phyloP scores from a whole-genome alignment of 2,329 filamentous ascomycete species.

The Xylaria sp. region DNA sequence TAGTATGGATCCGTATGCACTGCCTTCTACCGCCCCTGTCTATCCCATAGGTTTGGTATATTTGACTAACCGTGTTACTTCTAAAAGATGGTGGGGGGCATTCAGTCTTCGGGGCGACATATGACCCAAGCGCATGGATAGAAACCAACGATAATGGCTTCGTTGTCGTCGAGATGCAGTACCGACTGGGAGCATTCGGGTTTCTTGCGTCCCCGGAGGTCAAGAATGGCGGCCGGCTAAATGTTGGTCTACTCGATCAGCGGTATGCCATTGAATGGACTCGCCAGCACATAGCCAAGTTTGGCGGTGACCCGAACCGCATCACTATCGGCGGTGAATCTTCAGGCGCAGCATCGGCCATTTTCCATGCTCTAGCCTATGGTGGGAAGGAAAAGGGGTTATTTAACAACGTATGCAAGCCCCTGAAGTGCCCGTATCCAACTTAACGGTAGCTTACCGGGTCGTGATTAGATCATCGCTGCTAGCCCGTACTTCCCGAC shows the following conservation, averaged over 20 bases:
- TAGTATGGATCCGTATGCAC: slow-evolving; percentile 47
- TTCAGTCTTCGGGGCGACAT: slow-evolving; percentile 36
- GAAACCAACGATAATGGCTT: slow-evolving; percentile 53
- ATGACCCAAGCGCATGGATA: slow-evolving; percentile 48
- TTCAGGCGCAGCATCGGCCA: slow-evolving; percentile 36
- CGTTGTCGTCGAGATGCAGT: slow-evolving; percentile 55
- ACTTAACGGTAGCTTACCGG: slow-evolving; percentile 5
- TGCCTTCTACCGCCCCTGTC: slow-evolving; percentile 24
- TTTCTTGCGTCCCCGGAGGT: slow-evolving; percentile 48
- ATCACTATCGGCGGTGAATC: slow-evolving; percentile 42
- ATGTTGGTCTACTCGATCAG: slow-evolving; percentile 53
- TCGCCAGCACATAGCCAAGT: slow-evolving; percentile 46
- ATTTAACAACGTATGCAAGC: slow-evolving; percentile 35
- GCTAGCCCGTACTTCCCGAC: slow-evolving; percentile 38
- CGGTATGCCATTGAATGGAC: slow-evolving; percentile 63
- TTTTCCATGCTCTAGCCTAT: slow-evolving; percentile 36
- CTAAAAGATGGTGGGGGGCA: slow-evolving; percentile 43
- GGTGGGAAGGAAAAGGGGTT: slow-evolving; percentile 33
- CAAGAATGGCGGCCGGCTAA: slow-evolving; percentile 36
- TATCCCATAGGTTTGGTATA: slow-evolving; percentile 22
- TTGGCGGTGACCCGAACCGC: slow-evolving; percentile 42
- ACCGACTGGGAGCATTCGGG: slow-evolving; percentile 50
- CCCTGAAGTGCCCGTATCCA: neutral
- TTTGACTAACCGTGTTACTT: slow-evolving; percentile 38
- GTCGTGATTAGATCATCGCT: slow-evolving; percentile 30